phyloP scores from a whole-genome alignment of 2,329 filamentous ascomycete genomes.

The Clonostachys rhizophaga region DNA sequence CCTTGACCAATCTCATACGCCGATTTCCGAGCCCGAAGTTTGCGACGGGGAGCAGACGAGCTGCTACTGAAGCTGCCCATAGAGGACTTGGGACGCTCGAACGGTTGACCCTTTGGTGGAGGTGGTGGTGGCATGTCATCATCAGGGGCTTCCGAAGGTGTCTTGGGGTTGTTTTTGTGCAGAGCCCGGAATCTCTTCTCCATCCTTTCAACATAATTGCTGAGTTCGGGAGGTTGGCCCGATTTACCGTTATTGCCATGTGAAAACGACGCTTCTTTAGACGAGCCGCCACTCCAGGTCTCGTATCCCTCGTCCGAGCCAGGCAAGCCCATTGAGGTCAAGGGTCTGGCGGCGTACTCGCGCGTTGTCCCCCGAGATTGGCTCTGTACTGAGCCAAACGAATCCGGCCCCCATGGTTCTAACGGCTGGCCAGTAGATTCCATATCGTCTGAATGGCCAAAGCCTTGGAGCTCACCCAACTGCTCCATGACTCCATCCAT shows the following conservation, averaged over 20 bases:
- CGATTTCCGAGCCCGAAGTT: constrained; percentile 63
- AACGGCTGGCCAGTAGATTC: constrained; percentile 35
- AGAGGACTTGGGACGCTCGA: constrained; percentile 55
- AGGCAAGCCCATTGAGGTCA: constrained; percentile 71
- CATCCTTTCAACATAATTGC: constrained; percentile 89
- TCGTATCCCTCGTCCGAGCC: constrained; percentile 57
- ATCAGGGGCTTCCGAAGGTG: constrained; percentile 22
- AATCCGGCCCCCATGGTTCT: constrained; percentile 88
- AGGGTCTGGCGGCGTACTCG: constrained; percentile 35
- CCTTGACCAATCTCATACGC: constrained; percentile 71
- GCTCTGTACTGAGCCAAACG: constrained; percentile 56
- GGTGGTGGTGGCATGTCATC: constrained; percentile 56
- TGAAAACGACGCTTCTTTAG: constrained; percentile 38
- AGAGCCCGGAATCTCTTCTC: constrained; percentile 73
- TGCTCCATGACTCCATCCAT: constrained; percentile 99
- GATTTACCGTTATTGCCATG: constrained; percentile 33
- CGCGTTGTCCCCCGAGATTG: constrained; percentile 15
- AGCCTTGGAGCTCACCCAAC: constrained; percentile 67
- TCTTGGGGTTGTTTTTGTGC: constrained; percentile 52
- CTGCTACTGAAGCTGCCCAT: constrained; percentile 29
- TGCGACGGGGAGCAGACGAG: constrained; percentile 21
- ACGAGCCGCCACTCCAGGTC: constrained; percentile 51
- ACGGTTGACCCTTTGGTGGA: constrained; percentile 49
- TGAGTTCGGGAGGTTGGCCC: constrained; percentile 62
- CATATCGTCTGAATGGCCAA: neutral